These are phyloP conservation scores for Macadamia tetraphylla DNA, from an alignment of 164 flowering plant species.

Conservation along the genomic window DNA sequence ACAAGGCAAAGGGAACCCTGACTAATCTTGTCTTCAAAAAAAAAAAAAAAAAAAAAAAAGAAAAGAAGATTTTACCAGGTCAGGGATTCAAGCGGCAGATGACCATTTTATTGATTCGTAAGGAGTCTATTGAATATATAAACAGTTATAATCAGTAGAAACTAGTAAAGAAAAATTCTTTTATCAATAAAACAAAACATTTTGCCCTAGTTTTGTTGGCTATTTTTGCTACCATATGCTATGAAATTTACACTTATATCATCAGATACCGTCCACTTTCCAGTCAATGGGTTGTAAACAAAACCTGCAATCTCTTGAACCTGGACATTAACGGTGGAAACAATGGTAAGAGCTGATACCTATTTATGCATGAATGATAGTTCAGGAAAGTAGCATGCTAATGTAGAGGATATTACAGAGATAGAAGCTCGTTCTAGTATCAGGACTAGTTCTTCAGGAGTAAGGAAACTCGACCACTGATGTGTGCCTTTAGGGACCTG, in stretches of 20 bases:
- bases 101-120: too few species aligned
- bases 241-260: conserved; percentile 80
- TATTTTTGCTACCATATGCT: conserved; percentile 56
- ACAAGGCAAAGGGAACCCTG: too few species aligned
- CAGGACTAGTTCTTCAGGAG: conserved; percentile 80
- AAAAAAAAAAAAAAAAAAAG: too few species aligned
- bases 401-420: conserved; percentile 35
- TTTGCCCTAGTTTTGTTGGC: conserved; percentile 9
- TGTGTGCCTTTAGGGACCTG: conserved; percentile 92
- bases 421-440: conserved; percentile 71
- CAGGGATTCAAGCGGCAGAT: too few species aligned
- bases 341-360: background rate
- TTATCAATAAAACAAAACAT: background rate
- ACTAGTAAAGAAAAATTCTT: background rate
- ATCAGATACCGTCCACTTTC: conserved; percentile 76
- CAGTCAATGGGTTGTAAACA: conserved; percentile 72
- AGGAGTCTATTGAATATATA: too few species aligned
- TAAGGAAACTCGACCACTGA: conserved; percentile 85
- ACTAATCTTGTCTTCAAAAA: too few species aligned
- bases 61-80: too few species aligned
- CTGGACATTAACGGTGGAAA: conserved; percentile 29
- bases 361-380: too few species aligned
- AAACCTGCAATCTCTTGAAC: conserved; percentile 92
- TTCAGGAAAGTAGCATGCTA: too few species aligned
- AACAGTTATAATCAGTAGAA: too few species aligned